phyloP scores from a whole-genome alignment of 1,284 basidiomycete genomes.

The Cutaneotrichosporon dermatis region DNA sequence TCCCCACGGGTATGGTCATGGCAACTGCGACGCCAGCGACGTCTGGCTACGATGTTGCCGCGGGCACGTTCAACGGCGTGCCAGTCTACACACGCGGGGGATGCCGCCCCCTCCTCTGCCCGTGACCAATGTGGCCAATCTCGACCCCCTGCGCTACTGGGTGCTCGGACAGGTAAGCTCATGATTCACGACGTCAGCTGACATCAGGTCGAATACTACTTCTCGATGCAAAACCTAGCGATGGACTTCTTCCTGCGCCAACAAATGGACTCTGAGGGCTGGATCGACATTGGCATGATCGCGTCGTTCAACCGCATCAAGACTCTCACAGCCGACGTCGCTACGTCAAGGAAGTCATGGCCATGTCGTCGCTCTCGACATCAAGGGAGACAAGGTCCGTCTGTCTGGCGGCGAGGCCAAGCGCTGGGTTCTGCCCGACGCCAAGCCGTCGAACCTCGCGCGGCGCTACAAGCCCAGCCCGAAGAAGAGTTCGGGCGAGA shows the following conservation, averaged over 20 bases:
- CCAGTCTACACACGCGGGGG: conserved; percentile 8
- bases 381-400: conserved; percentile 63
- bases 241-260: conserved; percentile 75
- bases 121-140: conserved; percentile 53
- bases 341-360: conserved; percentile 69
- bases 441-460: conserved; percentile 42
- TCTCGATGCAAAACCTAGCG: conserved; percentile 78
- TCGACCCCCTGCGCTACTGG: conserved; percentile 62
- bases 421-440: conserved; percentile 67
- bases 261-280: conserved; percentile 85
- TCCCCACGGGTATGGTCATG: conserved; percentile 18
- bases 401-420: conserved; percentile 60
- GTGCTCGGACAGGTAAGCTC: conserved; percentile 59
- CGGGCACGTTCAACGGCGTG: conserved; percentile 2
- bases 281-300: conserved; percentile 74
- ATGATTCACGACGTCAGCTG: not conserved
- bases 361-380: conserved; percentile 66
- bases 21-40: conserved; percentile 2
- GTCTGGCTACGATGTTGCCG: conserved; percentile 7
- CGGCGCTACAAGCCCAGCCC: conserved; percentile 6
- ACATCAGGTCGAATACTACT: conserved; percentile 73
- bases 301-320: conserved; percentile 82
- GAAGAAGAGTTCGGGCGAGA: conserved; percentile 17
- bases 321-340: conserved; percentile 61
- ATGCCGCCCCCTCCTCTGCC: conserved; percentile 57